Percentiles rank a stretch among this genome's conserved stretches.
These are phyloP conservation scores for Glycyrrhiza uralensis DNA, from an alignment of 306 rosid species.

Conservation along the genomic window DNA sequence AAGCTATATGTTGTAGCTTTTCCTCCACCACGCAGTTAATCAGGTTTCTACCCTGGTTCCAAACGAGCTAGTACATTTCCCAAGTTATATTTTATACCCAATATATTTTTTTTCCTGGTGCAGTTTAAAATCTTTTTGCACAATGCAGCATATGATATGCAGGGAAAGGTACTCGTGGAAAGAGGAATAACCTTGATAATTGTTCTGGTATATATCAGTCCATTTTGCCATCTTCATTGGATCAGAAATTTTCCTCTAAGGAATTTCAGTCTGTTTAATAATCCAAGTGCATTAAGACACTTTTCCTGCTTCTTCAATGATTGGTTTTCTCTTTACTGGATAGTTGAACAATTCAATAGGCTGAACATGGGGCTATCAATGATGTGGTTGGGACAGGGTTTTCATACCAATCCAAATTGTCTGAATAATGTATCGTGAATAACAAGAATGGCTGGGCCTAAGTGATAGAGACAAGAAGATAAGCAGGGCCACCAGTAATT, in stretches of 20 bases:
- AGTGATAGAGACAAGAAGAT: conserved; percentile 1
- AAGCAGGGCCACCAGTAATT: conserved; percentile 19
- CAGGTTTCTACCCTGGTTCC: too few species aligned
- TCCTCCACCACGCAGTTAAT: too few species aligned
- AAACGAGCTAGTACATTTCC: conserved; percentile 17
- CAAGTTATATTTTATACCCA: not conserved
- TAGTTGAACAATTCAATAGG: conserved; percentile 24
- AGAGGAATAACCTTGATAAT: not conserved
- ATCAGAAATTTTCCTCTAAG: not conserved
- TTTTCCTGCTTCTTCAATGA: not conserved
- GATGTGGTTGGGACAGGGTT: conserved; percentile 21
- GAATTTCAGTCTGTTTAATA: conserved; percentile 10
- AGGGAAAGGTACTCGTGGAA: not conserved
- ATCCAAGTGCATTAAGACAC: not conserved
- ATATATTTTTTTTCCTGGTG: not conserved
- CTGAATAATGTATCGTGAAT: not conserved
- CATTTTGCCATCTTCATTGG: not conserved
- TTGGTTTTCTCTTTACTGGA: conserved; percentile 5
- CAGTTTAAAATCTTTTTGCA: not conserved
- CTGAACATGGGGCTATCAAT: not conserved
- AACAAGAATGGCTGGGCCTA: conserved; percentile 7
- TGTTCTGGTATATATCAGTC: not conserved
- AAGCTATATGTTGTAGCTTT: too few species aligned
- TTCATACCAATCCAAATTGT: conserved; percentile 20
- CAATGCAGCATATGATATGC: not conserved